phyloP scores from a whole-genome alignment of 139 green algal genomes.

The Mychonastes homosphaera region DNA sequence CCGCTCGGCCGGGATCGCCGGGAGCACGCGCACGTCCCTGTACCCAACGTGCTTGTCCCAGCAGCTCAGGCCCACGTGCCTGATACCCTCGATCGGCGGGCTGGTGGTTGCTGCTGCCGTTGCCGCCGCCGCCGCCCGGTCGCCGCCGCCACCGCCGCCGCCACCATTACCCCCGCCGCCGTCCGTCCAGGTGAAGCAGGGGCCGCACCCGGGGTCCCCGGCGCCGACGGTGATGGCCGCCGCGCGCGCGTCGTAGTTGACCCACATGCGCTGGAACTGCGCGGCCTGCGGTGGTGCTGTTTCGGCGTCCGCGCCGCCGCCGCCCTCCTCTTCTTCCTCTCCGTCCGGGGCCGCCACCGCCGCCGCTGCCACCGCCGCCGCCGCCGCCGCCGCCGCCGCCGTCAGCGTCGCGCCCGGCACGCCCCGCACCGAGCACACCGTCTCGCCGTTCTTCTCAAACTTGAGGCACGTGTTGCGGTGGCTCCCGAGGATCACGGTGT shows the following conservation, averaged over 20 bases:
- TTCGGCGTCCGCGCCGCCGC: neutral
- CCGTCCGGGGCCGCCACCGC: too few species aligned
- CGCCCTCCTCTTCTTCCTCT: too few species aligned
- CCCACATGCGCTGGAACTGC: slow-evolving; percentile 47
- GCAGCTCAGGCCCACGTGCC: slow-evolving; percentile 62
- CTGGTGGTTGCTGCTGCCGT: slow-evolving; percentile 5
- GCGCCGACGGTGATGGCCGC: slow-evolving; percentile 44
- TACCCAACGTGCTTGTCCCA: slow-evolving; percentile 81
- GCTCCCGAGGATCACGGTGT: slow-evolving; percentile 78
- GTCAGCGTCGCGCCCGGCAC: slow-evolving; percentile 18
- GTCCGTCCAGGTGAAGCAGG: slow-evolving; percentile 44
- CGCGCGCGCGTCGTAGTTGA: slow-evolving; percentile 41
- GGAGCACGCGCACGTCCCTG: slow-evolving; percentile 44
- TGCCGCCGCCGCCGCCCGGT: neutral
- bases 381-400: too few species aligned
- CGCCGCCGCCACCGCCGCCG: too few species aligned
- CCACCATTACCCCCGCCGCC: slow-evolving; percentile 4
- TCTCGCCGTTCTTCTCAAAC: slow-evolving; percentile 61
- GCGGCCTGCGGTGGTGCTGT: too few species aligned
- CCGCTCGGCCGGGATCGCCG: slow-evolving; percentile 13
- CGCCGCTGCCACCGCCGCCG: too few species aligned
- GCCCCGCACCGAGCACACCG: slow-evolving; percentile 19
- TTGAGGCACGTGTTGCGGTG: slow-evolving; percentile 76
- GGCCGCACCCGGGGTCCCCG: slow-evolving; percentile 23
- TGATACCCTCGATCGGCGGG: slow-evolving; percentile 11